These are phyloP conservation scores for Hyphopichia buzzinii DNA, from an alignment of 1,139 yeast genomes.

Conservation along the genomic window DNA sequence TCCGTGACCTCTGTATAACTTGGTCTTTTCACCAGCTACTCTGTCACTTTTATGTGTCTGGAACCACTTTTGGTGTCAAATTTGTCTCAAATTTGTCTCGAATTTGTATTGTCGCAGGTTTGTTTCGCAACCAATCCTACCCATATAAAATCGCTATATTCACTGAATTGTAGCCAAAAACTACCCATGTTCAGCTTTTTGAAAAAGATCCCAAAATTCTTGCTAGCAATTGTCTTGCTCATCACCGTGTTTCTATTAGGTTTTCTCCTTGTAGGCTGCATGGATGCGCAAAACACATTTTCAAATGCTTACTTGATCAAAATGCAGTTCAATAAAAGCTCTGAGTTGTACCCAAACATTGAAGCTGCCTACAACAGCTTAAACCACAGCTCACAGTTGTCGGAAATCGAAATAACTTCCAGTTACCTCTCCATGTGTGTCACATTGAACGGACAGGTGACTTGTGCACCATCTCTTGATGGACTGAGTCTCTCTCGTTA, in stretches of 20 bases:
- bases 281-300: slow-evolving; percentile 36
- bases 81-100: slow-evolving; percentile 5
- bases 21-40: no score
- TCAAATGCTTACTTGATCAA: slow-evolving; percentile 46
- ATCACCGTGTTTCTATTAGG: slow-evolving; percentile 42
- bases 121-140: not conserved
- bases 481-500: slow-evolving; percentile 17
- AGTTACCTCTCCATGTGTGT: slow-evolving; percentile 56
- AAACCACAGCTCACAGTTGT: slow-evolving; percentile 16
- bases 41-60: no score
- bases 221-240: slow-evolving; percentile 26
- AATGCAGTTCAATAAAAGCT: slow-evolving; percentile 43
- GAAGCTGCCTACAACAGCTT: slow-evolving; percentile 26
- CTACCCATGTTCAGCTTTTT: not conserved
- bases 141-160: not conserved
- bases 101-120: not conserved
- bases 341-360: slow-evolving; percentile 36
- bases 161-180: not conserved
- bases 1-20: no score
- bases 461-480: slow-evolving; percentile 33
- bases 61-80: not conserved
- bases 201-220: slow-evolving; percentile 5
- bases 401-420: slow-evolving; percentile 37
- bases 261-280: slow-evolving; percentile 54
- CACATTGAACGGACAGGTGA: slow-evolving; percentile 18